Conservation (phyloP, 2,329 filamentous ascomycete species). For the Orbilia quercus region DNA sequence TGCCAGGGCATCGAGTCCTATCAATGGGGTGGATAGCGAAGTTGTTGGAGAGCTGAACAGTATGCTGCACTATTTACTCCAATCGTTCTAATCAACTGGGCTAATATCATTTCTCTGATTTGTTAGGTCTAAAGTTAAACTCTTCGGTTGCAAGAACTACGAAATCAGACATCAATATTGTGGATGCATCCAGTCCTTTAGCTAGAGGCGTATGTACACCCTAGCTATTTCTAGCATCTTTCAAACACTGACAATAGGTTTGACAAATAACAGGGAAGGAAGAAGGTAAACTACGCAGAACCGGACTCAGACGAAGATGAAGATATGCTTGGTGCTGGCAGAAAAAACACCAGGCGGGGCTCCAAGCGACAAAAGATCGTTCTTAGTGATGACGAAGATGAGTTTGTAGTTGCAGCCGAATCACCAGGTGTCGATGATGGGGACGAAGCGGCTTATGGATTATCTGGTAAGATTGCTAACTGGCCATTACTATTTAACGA, state of each 20-base stretch:
- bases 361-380: conserved; percentile 71
- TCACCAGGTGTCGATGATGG: conserved; percentile 73
- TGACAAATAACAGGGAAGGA: conserved; percentile 67
- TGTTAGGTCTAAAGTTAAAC: conserved; percentile 38
- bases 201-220: conserved; percentile 26
- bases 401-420: conserved; percentile 71
- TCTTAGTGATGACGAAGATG: conserved; percentile 75
- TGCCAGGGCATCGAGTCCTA: conserved; percentile 43
- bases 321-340: conserved; percentile 63
- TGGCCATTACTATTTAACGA: background rate
- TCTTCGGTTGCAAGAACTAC: conserved; percentile 39
- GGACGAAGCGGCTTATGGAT: conserved; percentile 61
- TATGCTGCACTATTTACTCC: background rate
- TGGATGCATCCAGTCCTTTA: conserved; percentile 50
- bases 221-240: background rate
- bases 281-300: conserved; percentile 82
- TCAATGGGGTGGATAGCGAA: conserved; percentile 36
- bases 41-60: conserved; percentile 46
- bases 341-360: conserved; percentile 68
- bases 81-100: background rate
- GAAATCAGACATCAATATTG: conserved; percentile 29
- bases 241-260: background rate
- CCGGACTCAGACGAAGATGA: conserved; percentile 83
- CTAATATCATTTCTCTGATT: background rate
- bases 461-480: conserved; percentile 56